phyloP scores from a whole-genome alignment of 345 rosid species.

The Acer yangbiense region DNA sequence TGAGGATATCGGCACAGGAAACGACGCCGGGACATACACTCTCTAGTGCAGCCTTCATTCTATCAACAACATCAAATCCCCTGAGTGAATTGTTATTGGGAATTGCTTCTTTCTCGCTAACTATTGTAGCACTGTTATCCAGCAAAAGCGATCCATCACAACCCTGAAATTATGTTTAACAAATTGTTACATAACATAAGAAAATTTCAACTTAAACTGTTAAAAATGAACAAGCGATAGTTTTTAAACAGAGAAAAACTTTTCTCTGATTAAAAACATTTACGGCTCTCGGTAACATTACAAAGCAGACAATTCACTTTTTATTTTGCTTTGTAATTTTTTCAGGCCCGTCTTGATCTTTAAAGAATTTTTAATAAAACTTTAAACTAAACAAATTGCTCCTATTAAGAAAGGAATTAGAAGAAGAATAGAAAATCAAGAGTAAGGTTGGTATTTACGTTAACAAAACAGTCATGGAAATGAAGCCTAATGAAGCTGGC shows the following conservation, averaged over 20 bases:
- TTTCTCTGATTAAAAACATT: too few relatives aligned
- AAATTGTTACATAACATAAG: too few relatives aligned
- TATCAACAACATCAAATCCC: constrained; percentile 56
- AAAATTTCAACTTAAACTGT: too few relatives aligned
- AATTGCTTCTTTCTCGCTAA: constrained; percentile 49
- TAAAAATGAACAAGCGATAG: too few relatives aligned
- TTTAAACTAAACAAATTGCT: too few relatives aligned
- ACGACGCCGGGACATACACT: constrained; percentile 44
- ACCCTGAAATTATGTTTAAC: constrained; percentile 34
- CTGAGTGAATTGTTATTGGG: constrained; percentile 56
- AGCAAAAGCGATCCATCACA: constrained; percentile 61
- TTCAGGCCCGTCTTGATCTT: too few relatives aligned
- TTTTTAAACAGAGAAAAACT: too few relatives aligned
- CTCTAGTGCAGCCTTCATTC: constrained; percentile 52
- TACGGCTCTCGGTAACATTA: too few relatives aligned
- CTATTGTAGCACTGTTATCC: constrained; percentile 40
- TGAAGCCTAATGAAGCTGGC: constrained; percentile 52
- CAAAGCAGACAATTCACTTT: too few relatives aligned
- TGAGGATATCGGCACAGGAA: constrained; percentile 54
- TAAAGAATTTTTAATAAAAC: too few relatives aligned
- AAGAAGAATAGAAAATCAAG: neutral
- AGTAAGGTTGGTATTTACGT: neutral
- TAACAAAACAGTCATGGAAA: constrained; percentile 51
- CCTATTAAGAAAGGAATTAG: too few relatives aligned
- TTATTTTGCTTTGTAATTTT: too few relatives aligned